These are phyloP conservation scores for Lycium barbarum DNA, from an alignment of 257 asterid genomes.

Conservation along the genomic window DNA sequence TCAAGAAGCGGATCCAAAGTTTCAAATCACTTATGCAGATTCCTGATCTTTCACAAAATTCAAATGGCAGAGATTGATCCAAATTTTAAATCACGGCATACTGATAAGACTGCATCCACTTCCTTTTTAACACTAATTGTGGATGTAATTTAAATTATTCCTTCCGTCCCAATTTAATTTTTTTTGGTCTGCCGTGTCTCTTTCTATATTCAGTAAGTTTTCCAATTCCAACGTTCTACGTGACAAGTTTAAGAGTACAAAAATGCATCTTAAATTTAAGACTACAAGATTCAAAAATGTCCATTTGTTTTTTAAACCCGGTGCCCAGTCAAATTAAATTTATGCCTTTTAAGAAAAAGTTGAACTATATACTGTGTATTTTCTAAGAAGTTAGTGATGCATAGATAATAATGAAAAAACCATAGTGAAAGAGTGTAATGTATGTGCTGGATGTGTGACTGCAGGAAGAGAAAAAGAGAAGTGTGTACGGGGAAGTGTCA, in stretches of 20 bases:
- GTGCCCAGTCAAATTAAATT: no score
- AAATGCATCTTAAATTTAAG: no score
- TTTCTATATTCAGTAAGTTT: no score
- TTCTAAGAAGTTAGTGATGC: background rate
- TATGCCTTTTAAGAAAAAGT: background rate
- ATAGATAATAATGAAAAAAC: background rate
- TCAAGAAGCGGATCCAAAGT: background rate
- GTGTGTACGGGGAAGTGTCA: slow-evolving; percentile 91
- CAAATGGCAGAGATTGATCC: background rate
- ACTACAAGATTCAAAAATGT: no score
- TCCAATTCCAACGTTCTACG: no score
- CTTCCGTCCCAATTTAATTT: no score
- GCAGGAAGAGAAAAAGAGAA: background rate
- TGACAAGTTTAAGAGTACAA: no score
- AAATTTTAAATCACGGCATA: background rate
- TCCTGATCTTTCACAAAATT: background rate
- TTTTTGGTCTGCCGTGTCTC: no score
- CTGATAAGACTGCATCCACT: background rate
- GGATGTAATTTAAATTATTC: background rate
- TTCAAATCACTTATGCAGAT: background rate
- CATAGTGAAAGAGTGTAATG: background rate
- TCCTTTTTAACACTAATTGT: background rate
- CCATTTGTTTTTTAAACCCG: no score
- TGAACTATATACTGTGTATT: background rate
- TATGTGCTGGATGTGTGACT: background rate